phyloP scores from a whole-genome alignment of 2,329 filamentous ascomycete genomes.

The Phoma herbarum region DNA sequence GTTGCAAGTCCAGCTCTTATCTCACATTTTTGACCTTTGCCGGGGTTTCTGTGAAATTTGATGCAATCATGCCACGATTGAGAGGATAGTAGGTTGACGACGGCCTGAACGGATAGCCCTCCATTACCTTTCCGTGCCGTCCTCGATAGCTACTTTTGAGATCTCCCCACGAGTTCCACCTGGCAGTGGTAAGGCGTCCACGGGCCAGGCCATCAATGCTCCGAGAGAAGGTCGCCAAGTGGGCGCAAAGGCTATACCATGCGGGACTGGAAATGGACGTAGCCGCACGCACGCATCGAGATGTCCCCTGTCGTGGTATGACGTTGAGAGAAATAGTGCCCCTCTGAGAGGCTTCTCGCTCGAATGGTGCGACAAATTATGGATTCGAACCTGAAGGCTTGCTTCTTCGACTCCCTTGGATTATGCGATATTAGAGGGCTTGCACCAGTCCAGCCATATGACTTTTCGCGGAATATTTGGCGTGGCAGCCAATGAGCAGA shows the following conservation, averaged over 20 bases:
- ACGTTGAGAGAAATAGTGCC: constrained; percentile 5
- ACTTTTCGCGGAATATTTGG: constrained; percentile 7
- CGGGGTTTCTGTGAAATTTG: constrained; percentile 6
- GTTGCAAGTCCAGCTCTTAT: not conserved
- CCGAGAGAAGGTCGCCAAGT: constrained; percentile 6
- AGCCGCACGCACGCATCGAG: constrained; percentile 6
- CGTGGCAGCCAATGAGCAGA: constrained; percentile 27
- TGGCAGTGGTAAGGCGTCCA: constrained; percentile 6
- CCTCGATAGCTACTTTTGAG: not conserved
- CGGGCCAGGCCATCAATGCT: constrained; percentile 3
- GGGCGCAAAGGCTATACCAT: constrained; percentile 1
- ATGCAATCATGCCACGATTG: not conserved
- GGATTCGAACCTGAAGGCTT: not conserved
- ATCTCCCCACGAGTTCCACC: constrained; percentile 8
- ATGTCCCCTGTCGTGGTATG: constrained; percentile 8
- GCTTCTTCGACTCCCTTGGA: constrained; percentile 4
- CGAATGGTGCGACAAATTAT: constrained; percentile 5
- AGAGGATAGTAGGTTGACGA: not conserved
- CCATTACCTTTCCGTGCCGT: not conserved
- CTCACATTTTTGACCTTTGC: not conserved
- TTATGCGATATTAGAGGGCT: constrained; percentile 21
- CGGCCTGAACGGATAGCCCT: not conserved
- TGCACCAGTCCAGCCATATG: constrained; percentile 27
- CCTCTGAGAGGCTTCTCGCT: not conserved
- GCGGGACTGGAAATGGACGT: constrained; percentile 10